Evolutionary conservation across 2,329 filamentous ascomycete species (phyloP).

Genomic region (Chalara sp.): DNA sequence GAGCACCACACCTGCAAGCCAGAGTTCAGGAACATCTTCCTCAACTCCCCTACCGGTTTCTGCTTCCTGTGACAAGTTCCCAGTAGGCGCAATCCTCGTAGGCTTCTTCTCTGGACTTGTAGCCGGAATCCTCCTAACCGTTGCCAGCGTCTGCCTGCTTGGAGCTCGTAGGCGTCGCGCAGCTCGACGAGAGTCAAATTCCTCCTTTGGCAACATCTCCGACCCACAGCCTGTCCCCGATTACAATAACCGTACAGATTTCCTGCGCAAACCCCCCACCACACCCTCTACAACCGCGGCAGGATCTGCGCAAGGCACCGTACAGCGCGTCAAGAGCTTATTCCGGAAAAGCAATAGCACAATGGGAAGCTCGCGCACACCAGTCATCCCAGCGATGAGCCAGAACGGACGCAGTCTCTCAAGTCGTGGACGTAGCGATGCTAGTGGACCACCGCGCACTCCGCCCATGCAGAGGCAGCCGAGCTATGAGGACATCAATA

Average conservation of each 20-base stretch:
- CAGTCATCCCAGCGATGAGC: conserved; percentile 9
- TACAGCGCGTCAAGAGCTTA: conserved; percentile 19
- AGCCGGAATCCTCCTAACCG: conserved; percentile 34
- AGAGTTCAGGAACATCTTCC: conserved; percentile 5
- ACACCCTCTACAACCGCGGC: conserved; percentile 14
- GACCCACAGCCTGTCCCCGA: conserved; percentile 43
- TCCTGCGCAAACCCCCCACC: conserved; percentile 34
- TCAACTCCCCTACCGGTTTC: conserved; percentile 12
- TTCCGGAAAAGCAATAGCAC: conserved; percentile 16
- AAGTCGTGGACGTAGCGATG: neutral
- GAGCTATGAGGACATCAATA: conserved; percentile 44
- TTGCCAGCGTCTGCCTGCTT: conserved; percentile 33
- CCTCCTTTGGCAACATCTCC: conserved; percentile 40
- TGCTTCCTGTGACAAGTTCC: conserved; percentile 18
- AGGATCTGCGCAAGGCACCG: conserved; percentile 8
- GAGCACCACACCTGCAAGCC: conserved; percentile 1
- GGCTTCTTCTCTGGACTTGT: conserved; percentile 36
- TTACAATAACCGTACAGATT: conserved; percentile 42
- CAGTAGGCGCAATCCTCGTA: conserved; percentile 17
- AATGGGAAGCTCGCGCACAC: neutral
- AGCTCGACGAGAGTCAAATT: conserved; percentile 26
- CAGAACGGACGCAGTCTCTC: neutral
- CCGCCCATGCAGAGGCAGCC: conserved; percentile 34
- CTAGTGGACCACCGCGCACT: conserved; percentile 19
- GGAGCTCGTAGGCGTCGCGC: conserved; percentile 10